Percentiles rank a stretch among this genome's conserved stretches.
phyloP scores from a whole-genome alignment of 345 rosid species.

The Eucalyptus shirleyi region DNA sequence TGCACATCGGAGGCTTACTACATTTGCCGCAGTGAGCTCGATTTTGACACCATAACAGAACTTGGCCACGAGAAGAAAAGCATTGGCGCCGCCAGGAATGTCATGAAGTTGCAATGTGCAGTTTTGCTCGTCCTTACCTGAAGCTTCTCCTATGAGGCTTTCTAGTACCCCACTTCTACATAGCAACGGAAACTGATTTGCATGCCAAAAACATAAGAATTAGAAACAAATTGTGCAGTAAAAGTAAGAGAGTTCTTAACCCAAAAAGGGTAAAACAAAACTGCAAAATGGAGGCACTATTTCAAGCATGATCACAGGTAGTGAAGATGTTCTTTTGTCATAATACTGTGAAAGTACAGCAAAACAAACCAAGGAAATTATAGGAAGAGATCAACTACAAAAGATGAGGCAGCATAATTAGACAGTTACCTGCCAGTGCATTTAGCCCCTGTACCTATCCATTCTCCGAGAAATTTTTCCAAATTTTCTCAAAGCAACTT shows the following conservation, averaged over 20 bases:
- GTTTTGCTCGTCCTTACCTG: conserved; percentile 21
- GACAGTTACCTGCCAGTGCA: not conserved
- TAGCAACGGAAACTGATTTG: conserved; percentile 71
- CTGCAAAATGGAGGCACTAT: not conserved
- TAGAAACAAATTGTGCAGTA: not conserved
- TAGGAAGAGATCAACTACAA: not conserved
- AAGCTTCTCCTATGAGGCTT: conserved; percentile 28
- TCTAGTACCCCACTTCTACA: conserved; percentile 65
- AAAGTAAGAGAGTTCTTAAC: not conserved
- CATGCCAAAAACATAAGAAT: not conserved
- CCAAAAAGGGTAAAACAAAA: not conserved
- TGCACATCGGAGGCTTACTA: conserved; percentile 69
- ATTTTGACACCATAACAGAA: conserved; percentile 79
- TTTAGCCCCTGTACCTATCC: not conserved
- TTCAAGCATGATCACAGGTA: not conserved
- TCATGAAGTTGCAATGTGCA: conserved; percentile 57
- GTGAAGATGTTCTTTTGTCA: not conserved
- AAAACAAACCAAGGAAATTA: not conserved
- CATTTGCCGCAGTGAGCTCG: conserved; percentile 54
- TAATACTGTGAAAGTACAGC: not conserved
- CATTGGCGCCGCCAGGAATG: conserved; percentile 71
- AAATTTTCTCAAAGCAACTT: not conserved
- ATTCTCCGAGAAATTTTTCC: not conserved
- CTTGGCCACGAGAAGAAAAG: conserved; percentile 65
- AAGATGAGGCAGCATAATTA: not conserved